Conservation (phyloP, 176 grass and related monocot genomes). For the Hsuehochloa calcarea region DNA sequence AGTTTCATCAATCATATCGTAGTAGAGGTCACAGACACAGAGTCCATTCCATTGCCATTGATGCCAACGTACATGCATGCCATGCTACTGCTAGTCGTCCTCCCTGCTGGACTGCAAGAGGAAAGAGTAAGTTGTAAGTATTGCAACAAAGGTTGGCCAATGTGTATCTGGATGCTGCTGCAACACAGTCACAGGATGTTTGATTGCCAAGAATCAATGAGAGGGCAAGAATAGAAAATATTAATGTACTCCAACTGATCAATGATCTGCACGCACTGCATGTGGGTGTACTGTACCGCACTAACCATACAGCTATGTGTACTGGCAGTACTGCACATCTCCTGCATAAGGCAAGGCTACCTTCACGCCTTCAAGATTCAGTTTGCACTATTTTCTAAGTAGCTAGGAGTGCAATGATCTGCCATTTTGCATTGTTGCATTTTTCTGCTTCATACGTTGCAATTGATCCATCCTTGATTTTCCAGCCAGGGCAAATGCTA, state of each 20-base stretch:
- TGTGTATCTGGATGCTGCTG: background rate
- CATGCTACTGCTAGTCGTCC: background rate
- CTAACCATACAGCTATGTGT: background rate
- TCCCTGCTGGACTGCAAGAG: background rate
- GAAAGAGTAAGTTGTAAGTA: background rate
- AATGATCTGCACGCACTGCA: background rate
- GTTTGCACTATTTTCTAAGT: background rate
- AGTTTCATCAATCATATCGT: background rate
- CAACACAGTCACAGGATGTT: background rate
- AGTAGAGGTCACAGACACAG: no score
- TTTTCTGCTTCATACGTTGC: background rate
- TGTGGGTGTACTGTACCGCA: background rate
- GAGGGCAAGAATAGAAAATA: background rate
- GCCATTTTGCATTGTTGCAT: background rate
- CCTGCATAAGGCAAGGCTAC: background rate
- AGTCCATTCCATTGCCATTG: background rate
- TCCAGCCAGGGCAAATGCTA: no score
- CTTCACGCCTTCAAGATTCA: background rate
- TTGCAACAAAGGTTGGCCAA: background rate
- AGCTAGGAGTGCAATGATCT: no score
- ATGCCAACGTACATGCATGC: background rate
- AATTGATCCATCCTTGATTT: background rate
- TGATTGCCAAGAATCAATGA: constrained; percentile 1
- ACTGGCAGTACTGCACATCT: background rate
- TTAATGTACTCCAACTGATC: background rate